Evolutionary conservation across 805 yeast genomes (phyloP).

Genomic region (Blastobotrys terrestris): DNA sequence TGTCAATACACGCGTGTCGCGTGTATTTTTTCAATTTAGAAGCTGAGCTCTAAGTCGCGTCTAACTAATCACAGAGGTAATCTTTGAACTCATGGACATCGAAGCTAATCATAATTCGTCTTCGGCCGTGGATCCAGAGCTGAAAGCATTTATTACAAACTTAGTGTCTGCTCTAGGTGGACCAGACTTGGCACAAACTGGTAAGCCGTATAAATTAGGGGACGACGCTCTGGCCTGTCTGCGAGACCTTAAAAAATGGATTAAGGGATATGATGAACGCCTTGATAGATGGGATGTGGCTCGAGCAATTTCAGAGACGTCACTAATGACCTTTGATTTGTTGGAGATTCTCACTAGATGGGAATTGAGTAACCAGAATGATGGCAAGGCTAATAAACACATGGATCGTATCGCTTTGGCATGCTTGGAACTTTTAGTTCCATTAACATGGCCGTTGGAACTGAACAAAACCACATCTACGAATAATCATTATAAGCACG

Average conservation of each 20-base stretch:
- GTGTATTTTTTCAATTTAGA: not conserved
- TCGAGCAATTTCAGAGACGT: slow-evolving; percentile 75
- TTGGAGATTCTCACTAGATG: slow-evolving; percentile 68
- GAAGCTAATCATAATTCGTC: not conserved
- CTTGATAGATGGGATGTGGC: slow-evolving; percentile 74
- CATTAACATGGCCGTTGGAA: slow-evolving; percentile 80
- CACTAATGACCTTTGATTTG: slow-evolving; percentile 66
- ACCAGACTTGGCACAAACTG: slow-evolving; percentile 53
- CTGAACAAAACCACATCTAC: slow-evolving; percentile 53
- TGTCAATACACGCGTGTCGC: not conserved
- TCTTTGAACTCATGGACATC: not conserved
- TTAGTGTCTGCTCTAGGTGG: slow-evolving; percentile 91
- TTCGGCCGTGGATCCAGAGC: slow-evolving; percentile 24
- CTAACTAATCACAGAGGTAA: not conserved
- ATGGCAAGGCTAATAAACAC: slow-evolving; percentile 21
- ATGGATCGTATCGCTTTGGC: slow-evolving; percentile 62
- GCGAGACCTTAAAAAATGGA: slow-evolving; percentile 84
- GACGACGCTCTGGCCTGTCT: slow-evolving; percentile 83
- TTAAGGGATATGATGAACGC: slow-evolving; percentile 73
- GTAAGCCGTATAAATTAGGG: slow-evolving; percentile 66
- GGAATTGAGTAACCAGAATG: slow-evolving; percentile 38
- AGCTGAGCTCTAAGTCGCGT: not conserved
- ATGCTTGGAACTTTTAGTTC: slow-evolving; percentile 71
- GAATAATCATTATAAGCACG: slow-evolving; percentile 49
- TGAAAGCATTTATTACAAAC: slow-evolving; percentile 64